Conservation (phyloP, 306 rosid genomes). For the Prunus kanzakura region DNA sequence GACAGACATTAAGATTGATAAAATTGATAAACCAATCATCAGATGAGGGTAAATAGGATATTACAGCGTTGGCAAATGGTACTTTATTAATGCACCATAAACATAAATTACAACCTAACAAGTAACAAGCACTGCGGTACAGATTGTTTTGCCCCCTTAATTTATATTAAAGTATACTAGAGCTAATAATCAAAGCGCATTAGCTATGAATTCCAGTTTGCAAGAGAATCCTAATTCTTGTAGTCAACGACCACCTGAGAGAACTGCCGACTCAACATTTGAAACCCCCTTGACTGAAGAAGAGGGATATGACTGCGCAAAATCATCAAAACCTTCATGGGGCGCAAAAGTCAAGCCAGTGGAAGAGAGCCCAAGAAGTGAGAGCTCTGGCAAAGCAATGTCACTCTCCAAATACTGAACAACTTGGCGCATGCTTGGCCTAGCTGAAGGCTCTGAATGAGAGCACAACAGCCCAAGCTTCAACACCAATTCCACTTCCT, state of each 20-base stretch:
- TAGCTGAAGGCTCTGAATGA: neutral
- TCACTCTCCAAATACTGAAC: conserved; percentile 25
- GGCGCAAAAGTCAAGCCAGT: conserved; percentile 27
- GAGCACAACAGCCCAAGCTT: neutral
- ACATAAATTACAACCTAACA: too few species aligned
- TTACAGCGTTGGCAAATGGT: too few species aligned
- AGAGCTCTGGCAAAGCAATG: conserved; percentile 17
- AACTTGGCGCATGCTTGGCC: neutral
- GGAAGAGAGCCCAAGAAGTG: conserved; percentile 27
- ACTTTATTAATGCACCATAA: too few species aligned
- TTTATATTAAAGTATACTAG: too few species aligned
- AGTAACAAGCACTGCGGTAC: too few species aligned
- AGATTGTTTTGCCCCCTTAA: too few species aligned
- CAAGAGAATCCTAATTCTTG: neutral
- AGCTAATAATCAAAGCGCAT: too few species aligned
- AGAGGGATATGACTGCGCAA: conserved; percentile 35
- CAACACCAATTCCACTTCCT: neutral
- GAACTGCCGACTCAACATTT: conserved; percentile 29
- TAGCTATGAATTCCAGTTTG: too few species aligned
- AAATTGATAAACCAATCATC: too few species aligned
- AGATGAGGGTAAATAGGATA: too few species aligned
- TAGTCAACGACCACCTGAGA: conserved; percentile 49
- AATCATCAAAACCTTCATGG: conserved; percentile 31
- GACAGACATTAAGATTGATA: too few species aligned
- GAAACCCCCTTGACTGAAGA: conserved; percentile 29